Evolutionary conservation across 306 rosid species (phyloP).

Genomic region (Aeschynomene evenia): DNA sequence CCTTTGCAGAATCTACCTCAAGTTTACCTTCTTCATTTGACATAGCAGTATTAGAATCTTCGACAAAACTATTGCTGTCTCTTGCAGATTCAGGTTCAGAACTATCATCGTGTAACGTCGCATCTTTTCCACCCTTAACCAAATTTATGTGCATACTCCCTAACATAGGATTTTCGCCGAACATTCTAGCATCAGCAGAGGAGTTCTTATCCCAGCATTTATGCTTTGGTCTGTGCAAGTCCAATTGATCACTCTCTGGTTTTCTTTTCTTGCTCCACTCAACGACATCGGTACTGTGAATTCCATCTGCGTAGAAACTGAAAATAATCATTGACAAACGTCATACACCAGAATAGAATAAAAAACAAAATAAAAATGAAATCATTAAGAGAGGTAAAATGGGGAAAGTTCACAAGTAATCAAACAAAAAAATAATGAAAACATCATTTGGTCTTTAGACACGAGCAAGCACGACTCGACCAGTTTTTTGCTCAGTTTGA

Average conservation of each 20-base stretch:
- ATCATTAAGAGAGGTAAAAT: neutral
- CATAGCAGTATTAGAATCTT: constrained; percentile 46
- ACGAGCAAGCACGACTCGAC: neutral
- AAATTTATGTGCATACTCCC: constrained; percentile 15
- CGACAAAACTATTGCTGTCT: constrained; percentile 50
- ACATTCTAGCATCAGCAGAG: constrained; percentile 29
- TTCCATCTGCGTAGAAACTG: constrained; percentile 38
- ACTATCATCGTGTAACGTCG: neutral
- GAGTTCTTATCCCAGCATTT: constrained; percentile 41
- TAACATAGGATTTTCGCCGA: constrained; percentile 27
- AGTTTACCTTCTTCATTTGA: constrained; percentile 41
- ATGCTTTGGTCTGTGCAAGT: constrained; percentile 57
- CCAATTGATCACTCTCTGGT: constrained; percentile 44
- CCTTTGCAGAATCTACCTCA: constrained; percentile 16
- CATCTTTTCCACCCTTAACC: constrained; percentile 20
- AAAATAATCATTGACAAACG: neutral
- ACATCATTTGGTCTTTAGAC: neutral
- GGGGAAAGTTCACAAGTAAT: neutral
- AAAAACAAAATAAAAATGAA: neutral
- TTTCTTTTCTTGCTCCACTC: constrained; percentile 66
- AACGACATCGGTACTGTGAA: neutral
- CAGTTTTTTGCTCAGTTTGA: neutral
- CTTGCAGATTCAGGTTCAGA: constrained; percentile 43
- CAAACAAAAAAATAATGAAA: neutral
- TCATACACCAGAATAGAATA: neutral